Percentiles rank a stretch among this genome's conserved stretches.
These are phyloP conservation scores for Colletotrichum higginsianum DNA, from an alignment of 2,329 filamentous ascomycete genomes.

Conservation along the genomic window DNA sequence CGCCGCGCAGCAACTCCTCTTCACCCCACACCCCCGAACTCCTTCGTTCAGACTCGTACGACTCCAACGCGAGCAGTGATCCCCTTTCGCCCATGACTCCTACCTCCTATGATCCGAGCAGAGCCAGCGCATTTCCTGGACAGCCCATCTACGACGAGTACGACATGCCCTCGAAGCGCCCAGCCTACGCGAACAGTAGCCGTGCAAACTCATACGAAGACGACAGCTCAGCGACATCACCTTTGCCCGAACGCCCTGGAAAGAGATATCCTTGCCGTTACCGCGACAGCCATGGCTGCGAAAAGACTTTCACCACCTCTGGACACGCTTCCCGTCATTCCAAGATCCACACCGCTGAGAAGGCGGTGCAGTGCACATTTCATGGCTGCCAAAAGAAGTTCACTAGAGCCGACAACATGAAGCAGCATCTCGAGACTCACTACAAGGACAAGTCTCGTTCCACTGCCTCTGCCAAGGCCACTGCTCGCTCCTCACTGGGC, in stretches of 20 bases:
- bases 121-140: slow-evolving; percentile 51
- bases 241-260: slow-evolving; percentile 62
- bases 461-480: slow-evolving; percentile 47
- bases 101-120: slow-evolving; percentile 60
- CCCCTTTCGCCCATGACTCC: slow-evolving; percentile 71
- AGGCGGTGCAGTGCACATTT: slow-evolving; percentile 78
- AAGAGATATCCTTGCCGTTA: slow-evolving; percentile 84
- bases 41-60: slow-evolving; percentile 73
- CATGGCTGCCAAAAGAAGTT: slow-evolving; percentile 84
- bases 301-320: slow-evolving; percentile 87
- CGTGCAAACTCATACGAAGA: slow-evolving; percentile 67
- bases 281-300: slow-evolving; percentile 79
- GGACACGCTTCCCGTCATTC: slow-evolving; percentile 88
- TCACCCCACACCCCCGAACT: slow-evolving; percentile 70
- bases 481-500: slow-evolving; percentile 48
- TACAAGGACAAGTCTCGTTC: slow-evolving; percentile 73
- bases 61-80: slow-evolving; percentile 70
- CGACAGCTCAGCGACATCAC: slow-evolving; percentile 60
- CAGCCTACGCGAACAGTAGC: slow-evolving; percentile 59
- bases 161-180: slow-evolving; percentile 55
- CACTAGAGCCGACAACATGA: slow-evolving; percentile 89
- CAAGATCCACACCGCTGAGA: slow-evolving; percentile 87
- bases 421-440: slow-evolving; percentile 85
- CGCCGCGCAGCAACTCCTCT: slow-evolving; percentile 59
- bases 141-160: slow-evolving; percentile 47